A percentile compares a stretch with the other conserved stretches of the same genome.
Evolutionary conservation across 768 basidiomycete genomes (phyloP).

Genomic region (Phylloporus scabripes): DNA sequence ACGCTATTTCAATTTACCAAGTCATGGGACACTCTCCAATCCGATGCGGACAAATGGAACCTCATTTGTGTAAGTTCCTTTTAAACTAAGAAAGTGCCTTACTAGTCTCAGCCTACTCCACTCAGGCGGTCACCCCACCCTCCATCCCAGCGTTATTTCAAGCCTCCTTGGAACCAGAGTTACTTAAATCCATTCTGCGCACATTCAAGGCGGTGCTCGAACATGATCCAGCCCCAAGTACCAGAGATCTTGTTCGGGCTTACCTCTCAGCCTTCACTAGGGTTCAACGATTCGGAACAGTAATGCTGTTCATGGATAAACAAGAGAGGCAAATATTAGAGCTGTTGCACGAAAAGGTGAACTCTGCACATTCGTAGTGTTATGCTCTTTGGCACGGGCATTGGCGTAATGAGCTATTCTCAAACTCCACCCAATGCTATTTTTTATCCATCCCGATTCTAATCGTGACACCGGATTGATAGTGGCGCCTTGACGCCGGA

Average conservation of each 20-base stretch:
- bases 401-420: not conserved
- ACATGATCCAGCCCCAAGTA: slow-evolving; percentile 8
- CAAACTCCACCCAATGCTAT: not conserved
- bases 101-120: not conserved
- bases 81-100: not conserved
- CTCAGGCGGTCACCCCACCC: slow-evolving; percentile 50
- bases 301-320: slow-evolving; percentile 56
- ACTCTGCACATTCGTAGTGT: slow-evolving; percentile 6
- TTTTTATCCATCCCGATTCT: not conserved
- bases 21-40: slow-evolving; percentile 45
- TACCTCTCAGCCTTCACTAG: slow-evolving; percentile 51
- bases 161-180: slow-evolving; percentile 60
- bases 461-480: not conserved
- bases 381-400: not conserved
- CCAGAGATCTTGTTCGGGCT: slow-evolving; percentile 29
- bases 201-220: slow-evolving; percentile 38
- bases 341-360: slow-evolving; percentile 39
- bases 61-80: slow-evolving; percentile 49
- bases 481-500: not conserved
- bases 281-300: slow-evolving; percentile 59
- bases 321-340: slow-evolving; percentile 47
- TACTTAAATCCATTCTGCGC: slow-evolving; percentile 54
- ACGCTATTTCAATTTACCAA: slow-evolving; percentile 61
- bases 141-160: slow-evolving; percentile 60
- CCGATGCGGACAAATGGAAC: slow-evolving; percentile 47